phyloP scores from a whole-genome alignment of 805 yeast genomes.

The Kazachstania martiniae region DNA sequence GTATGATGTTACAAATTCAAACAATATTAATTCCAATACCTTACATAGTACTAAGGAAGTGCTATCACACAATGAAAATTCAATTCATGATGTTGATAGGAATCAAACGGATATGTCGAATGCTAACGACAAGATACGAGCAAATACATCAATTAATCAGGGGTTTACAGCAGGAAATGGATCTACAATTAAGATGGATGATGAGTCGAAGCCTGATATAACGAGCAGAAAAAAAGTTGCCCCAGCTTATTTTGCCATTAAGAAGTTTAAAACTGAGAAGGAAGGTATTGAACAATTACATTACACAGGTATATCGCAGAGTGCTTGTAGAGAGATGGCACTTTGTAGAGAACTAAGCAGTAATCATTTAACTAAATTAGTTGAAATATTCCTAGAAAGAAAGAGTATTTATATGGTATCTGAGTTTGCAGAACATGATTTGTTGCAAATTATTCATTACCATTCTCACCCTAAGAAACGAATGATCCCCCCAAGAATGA shows the following conservation, averaged over 20 bases:
- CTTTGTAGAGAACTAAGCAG: conserved; percentile 80
- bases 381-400: conserved; percentile 77
- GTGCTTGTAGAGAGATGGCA: conserved; percentile 94
- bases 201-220: no score
- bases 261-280: conserved; percentile 89
- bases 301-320: conserved; percentile 91
- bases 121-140: not conserved
- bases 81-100: not conserved
- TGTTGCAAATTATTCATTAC: conserved; percentile 84
- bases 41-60: no score
- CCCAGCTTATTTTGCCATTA: conserved; percentile 58
- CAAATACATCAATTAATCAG: not conserved
- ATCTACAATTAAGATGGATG: no score
- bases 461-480: conserved; percentile 84
- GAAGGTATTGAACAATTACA: conserved; percentile 75
- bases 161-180: not conserved
- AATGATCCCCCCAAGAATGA: conserved; percentile 65
- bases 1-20: not conserved
- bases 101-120: not conserved
- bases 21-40: no score
- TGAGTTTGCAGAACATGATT: conserved; percentile 93
- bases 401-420: conserved; percentile 90
- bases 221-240: not conserved
- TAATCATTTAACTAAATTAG: conserved; percentile 65
- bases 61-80: not conserved